Evolutionary conservation across 495 filamentous ascomycete species (phyloP), one percentile per base, ranked within the genome.

Genomic region (Xylaria curta): DNA sequence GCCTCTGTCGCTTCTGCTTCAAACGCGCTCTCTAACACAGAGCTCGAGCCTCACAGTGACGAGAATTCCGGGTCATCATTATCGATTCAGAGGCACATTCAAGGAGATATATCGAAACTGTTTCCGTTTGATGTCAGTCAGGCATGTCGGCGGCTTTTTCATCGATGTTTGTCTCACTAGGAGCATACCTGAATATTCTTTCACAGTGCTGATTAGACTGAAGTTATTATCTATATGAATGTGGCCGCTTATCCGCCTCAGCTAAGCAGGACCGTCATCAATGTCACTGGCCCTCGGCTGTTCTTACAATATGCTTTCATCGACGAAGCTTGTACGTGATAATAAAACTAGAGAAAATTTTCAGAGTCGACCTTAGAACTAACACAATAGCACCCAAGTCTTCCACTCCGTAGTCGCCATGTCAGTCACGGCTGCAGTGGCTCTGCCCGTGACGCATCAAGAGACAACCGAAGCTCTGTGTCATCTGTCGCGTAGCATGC

Each of bases 251-350:
- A 74, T 51, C 28, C 59, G 24, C 51, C 60, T 42, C 61, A 74
- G 68, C 49, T 74, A 0, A 64, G 38, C 21, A 26, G 66, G 36
- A 62, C 54, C 15, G 38, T 74, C 47, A 49, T 66, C 38, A 26
- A 47, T 24, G 38, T 33, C 36, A 44, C 49, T 31, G 28, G 42
- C 24, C 51, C 68, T 10, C 69, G 54, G 51, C 54, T 60, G 3
- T 68, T 68, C 19, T 38, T 74, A 5, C 33, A 63, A 19, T 74
- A 73, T 61, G 67, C 71, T 21, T 74, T 74, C 56, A 1, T 72
- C 47, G 73, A 74, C 62, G 69, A 74, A 58, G 73, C 73, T 42
- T 74, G 73, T 74, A 36, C 42, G 58, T 72, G 38, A 24, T 44
- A 4, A 42, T 36, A 8, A 26, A 51, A 44, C 10, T 63, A 28